Base-by-base conservation (phyloP, 495 filamentous ascomycete species). In the Jackrogersella multiformis region DNA sequence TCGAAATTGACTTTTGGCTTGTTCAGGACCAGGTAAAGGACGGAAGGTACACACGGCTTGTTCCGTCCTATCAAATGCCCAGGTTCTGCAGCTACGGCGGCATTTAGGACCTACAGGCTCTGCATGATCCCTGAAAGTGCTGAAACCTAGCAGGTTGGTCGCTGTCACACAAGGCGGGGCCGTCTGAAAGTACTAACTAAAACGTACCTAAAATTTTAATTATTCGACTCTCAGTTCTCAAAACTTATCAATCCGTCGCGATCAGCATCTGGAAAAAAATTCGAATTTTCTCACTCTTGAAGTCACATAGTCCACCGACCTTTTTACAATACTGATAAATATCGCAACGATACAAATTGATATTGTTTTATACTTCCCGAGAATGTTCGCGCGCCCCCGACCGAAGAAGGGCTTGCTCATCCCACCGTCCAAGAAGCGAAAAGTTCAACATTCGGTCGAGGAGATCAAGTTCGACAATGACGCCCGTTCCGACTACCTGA, bases 391-490 rank as follows among this genome's bases (percentile, higher is more conserved):
- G 7, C 74, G 76, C 46, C 83, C 84, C 23, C 77, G 84, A 59
- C 71, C 76, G n/a, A 84, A 84, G 62, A 84, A 83, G 69, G 67
- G 62, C 13, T 34, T 75, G 1, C 77, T 82, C 4, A 71, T 73
- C 12, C 85, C 86, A 7, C 80, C 85, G 13, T 69, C 80, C n/a
- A 94, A 91, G 76, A 86, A 83, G 67, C 81, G 90, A 54, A 93
- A 91, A 77, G 72, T 74, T n/a, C 71, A 74, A 2, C 78, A 82
- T 56, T 79, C 83, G 36, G 80, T 90, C 55, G 90, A 90, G 67
- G 91, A 94, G 73, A 89, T 99, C 77, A 88, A 81, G 39, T 97
- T 98, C 78, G 94, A 98, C 79, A 72, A 81, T 46, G 80, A 82
- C 44, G 89, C 89, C 39, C 87, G 95, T 49, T 82, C 88, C 64